Evolutionary conservation across 495 filamentous ascomycete species (phyloP).

Genomic region (Trichocladium uniseriatum): DNA sequence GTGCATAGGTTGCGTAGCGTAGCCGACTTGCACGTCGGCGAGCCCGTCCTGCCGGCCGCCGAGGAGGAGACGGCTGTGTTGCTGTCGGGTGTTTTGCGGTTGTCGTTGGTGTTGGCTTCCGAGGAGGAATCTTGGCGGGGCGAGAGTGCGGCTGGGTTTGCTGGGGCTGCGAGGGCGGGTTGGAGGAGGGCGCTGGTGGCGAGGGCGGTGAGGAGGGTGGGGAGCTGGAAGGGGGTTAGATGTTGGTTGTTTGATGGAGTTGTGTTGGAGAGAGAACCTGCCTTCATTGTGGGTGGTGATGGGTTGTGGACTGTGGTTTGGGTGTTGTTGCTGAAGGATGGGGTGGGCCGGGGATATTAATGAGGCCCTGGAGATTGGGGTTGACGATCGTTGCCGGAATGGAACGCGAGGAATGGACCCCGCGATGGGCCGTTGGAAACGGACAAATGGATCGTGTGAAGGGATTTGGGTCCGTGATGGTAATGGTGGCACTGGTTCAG

Average conservation of each 20-base stretch:
- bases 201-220: neutral
- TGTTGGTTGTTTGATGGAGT: neutral
- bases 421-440: too few species aligned
- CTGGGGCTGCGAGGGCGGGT: neutral
- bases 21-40: conserved; percentile 11
- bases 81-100: too few species aligned
- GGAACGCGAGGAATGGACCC: too few species aligned
- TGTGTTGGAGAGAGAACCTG: neutral
- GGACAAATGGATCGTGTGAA: too few species aligned
- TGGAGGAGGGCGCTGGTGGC: neutral
- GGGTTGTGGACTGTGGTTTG: neutral
- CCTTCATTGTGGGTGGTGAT: conserved; percentile 7
- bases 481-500: too few species aligned
- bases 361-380: neutral
- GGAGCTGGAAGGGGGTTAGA: neutral
- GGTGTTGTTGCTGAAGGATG: neutral
- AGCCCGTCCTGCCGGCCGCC: too few species aligned
- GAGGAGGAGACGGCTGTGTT: too few species aligned
- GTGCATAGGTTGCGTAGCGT: conserved; percentile 13
- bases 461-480: too few species aligned
- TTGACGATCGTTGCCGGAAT: neutral
- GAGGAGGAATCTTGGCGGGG: neutral
- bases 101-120: neutral
- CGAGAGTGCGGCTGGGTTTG: neutral
- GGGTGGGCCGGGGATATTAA: neutral